phyloP scores from a whole-genome alignment of 345 rosid species.

The Mallotus nudiflorus region DNA sequence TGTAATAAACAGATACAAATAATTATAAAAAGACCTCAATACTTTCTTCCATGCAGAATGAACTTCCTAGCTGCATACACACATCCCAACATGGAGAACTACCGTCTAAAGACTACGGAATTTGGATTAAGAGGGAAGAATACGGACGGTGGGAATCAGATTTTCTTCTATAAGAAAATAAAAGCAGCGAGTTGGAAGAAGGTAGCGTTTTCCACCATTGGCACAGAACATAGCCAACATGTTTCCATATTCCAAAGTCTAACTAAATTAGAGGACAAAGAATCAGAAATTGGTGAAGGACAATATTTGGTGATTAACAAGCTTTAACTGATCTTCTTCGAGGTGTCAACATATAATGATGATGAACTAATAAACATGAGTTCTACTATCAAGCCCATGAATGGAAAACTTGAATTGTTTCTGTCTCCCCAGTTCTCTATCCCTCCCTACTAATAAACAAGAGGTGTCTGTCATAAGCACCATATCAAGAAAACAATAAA shows the following conservation, averaged over 20 bases:
- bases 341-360: no score
- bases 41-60: neutral
- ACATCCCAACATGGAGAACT: no score
- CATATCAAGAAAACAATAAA: no score
- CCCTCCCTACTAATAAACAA: neutral
- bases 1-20: neutral
- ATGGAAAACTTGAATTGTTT: neutral
- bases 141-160: neutral
- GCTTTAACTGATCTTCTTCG: no score
- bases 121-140: neutral
- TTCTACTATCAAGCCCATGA: neutral
- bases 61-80: neutral
- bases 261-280: neutral
- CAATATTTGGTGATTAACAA: neutral
- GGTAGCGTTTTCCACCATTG: no score
- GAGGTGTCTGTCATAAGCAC: no score
- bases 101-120: neutral
- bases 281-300: neutral
- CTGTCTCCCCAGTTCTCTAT: neutral
- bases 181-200: neutral
- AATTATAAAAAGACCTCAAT: no score
- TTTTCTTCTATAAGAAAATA: neutral
- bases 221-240: no score
- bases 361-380: neutral
- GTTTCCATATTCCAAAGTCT: neutral